These are phyloP conservation scores for Cyberlindnera petersonii DNA, from an alignment of 805 yeast genomes.

Conservation along the genomic window DNA sequence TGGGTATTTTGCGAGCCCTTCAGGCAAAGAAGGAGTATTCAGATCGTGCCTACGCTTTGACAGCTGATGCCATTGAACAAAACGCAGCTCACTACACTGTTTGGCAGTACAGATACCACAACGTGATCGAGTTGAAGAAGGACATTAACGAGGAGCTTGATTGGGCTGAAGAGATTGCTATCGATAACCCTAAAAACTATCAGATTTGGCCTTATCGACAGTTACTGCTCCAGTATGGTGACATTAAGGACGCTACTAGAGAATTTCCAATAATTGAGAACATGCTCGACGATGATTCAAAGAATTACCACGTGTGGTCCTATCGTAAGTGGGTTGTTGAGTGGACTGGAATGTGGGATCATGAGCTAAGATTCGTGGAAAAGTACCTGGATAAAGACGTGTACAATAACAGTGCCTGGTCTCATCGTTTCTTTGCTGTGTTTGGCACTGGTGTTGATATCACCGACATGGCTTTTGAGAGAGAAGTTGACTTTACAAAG, in stretches of 20 bases:
- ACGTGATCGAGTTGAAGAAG: slow-evolving; percentile 37
- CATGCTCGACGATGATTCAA: slow-evolving; percentile 75
- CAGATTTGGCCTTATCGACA: slow-evolving; percentile 97
- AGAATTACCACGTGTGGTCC: slow-evolving; percentile 97
- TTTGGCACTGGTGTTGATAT: slow-evolving; percentile 22
- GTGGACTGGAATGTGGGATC: slow-evolving; percentile 44
- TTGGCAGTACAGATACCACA: slow-evolving; percentile 70
- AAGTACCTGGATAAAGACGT: slow-evolving; percentile 55
- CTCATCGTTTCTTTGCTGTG: slow-evolving; percentile 66
- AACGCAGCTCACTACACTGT: slow-evolving; percentile 91
- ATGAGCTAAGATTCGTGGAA: slow-evolving; percentile 52
- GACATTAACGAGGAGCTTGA: slow-evolving; percentile 52
- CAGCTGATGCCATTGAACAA: slow-evolving; percentile 55
- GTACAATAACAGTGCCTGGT: slow-evolving; percentile 92
- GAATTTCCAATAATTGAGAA: slow-evolving; percentile 64
- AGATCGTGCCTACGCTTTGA: slow-evolving; percentile 65
- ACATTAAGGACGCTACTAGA: slow-evolving; percentile 38
- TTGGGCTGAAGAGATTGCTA: slow-evolving; percentile 76
- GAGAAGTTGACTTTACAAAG: slow-evolving; percentile 54
- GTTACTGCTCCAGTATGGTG: slow-evolving; percentile 43
- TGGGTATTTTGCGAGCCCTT: slow-evolving; percentile 60
- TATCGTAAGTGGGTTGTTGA: slow-evolving; percentile 80
- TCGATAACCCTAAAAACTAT: slow-evolving; percentile 82
- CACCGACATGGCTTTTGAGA: slow-evolving; percentile 25
- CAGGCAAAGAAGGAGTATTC: slow-evolving; percentile 58